Evolutionary conservation across 371 early-diverging fungal species (phyloP).

Genomic region (Circinella minor): DNA sequence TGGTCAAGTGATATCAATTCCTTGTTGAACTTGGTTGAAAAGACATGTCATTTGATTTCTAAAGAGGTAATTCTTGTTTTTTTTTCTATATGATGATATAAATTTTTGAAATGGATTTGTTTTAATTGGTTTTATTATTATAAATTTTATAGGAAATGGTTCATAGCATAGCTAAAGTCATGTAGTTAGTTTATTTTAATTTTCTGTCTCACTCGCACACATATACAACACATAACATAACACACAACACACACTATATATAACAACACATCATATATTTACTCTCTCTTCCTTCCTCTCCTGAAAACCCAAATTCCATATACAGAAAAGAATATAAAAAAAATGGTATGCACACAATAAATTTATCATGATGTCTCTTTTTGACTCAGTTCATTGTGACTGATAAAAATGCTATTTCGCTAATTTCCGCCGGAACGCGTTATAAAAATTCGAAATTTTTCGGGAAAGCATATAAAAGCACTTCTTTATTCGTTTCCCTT

Average conservation of each 20-base stretch:
- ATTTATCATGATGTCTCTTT: background rate
- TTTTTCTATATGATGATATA: background rate
- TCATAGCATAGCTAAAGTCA: conserved; percentile 74
- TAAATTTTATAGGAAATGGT: conserved; percentile 70
- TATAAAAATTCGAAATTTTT: conserved; percentile 10
- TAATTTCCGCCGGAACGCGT: conserved; percentile 6
- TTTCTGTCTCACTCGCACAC: background rate
- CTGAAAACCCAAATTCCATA: background rate
- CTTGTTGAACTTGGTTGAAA: conserved; percentile 89
- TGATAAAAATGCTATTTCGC: conserved; percentile 1
- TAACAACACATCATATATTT: no score
- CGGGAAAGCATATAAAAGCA: background rate
- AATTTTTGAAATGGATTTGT: background rate
- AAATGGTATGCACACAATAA: background rate
- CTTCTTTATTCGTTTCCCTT: background rate
- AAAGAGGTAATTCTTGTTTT: conserved; percentile 71
- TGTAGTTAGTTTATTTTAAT: conserved; percentile 32
- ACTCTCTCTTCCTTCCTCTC: background rate
- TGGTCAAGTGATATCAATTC: conserved; percentile 92
- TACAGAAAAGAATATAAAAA: background rate
- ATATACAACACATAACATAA: background rate
- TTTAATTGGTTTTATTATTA: background rate
- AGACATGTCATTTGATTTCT: conserved; percentile 95
- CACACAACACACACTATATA: no score
- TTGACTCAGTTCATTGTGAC: background rate